A percentile compares a stretch with the other conserved stretches of the same genome.
Conservation (phyloP, 2,329 filamentous ascomycete species). For the Albifimbria verrucaria region DNA sequence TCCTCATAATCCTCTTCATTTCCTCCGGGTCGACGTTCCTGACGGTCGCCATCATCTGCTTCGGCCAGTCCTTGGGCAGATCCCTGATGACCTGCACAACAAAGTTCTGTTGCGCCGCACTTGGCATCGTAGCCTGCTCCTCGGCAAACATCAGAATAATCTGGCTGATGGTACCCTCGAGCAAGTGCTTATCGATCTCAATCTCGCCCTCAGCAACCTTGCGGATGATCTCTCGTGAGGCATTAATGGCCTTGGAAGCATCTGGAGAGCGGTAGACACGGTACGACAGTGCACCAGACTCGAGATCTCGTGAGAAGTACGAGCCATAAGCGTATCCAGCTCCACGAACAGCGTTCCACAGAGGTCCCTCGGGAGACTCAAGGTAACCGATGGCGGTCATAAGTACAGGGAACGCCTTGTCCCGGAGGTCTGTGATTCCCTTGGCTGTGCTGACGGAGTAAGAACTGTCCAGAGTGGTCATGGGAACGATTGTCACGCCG, state of each 20-base stretch:
- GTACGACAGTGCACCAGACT: constrained; percentile 78
- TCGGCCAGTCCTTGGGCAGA: constrained; percentile 73
- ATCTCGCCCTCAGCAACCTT: constrained; percentile 69
- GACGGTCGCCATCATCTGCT: constrained; percentile 72
- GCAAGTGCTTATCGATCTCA: constrained; percentile 73
- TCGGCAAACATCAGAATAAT: constrained; percentile 86
- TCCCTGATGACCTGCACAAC: constrained; percentile 75
- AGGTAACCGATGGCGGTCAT: constrained; percentile 89
- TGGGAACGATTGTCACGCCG: constrained; percentile 76
- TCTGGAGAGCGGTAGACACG: constrained; percentile 89
- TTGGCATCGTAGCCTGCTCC: constrained; percentile 80
- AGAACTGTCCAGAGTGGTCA: constrained; percentile 89
- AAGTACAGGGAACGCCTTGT: constrained; percentile 77
- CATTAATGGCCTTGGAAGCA: constrained; percentile 78
- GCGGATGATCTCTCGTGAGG: constrained; percentile 70
- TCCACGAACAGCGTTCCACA: constrained; percentile 91
- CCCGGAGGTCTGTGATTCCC: constrained; percentile 71
- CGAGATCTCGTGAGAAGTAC: constrained; percentile 72
- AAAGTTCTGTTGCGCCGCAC: constrained; percentile 80
- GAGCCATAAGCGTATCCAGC: constrained; percentile 91
- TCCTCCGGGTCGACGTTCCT: constrained; percentile 72
- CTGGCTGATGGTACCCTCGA: constrained; percentile 86
- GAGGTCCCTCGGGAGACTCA: constrained; percentile 86
- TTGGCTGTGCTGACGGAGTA: constrained; percentile 74
- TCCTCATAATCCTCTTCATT: constrained; percentile 71